phyloP scores from a whole-genome alignment of 192 early-diverging fungal genomes.

The Backusella australiensis region DNA sequence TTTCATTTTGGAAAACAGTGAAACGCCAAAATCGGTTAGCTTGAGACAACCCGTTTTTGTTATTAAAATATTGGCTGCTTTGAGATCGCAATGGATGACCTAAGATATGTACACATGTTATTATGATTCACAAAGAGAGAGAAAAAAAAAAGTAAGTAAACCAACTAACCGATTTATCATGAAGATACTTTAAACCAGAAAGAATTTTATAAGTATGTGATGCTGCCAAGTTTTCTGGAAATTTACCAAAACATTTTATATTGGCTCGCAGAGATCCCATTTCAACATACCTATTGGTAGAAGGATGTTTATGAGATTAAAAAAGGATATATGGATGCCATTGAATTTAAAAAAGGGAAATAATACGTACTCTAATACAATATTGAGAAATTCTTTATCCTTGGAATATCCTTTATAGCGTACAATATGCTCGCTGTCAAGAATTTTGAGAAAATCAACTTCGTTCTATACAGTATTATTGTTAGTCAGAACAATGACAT shows the following conservation, averaged over 20 bases:
- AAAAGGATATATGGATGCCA: background rate
- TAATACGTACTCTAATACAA: conserved; percentile 68
- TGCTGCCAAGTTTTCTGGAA: conserved; percentile 88
- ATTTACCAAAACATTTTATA: conserved; percentile 83
- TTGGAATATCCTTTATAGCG: conserved; percentile 81
- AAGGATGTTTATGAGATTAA: background rate
- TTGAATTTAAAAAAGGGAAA: background rate
- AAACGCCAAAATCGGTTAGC: conserved; percentile 95
- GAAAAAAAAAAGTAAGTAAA: background rate
- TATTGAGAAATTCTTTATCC: conserved; percentile 67
- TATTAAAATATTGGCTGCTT: conserved; percentile 93
- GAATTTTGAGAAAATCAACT: conserved; percentile 79
- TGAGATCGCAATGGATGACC: conserved; percentile 91
- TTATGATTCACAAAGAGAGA: background rate
- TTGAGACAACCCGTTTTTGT: conserved; percentile 95
- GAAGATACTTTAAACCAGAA: conserved; percentile 85
- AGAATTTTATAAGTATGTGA: conserved; percentile 87
- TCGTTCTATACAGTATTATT: conserved; percentile 51
- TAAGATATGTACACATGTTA: background rate
- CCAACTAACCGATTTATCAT: conserved; percentile 66
- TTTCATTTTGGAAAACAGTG: conserved; percentile 73
- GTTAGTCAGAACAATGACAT: background rate
- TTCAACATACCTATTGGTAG: conserved; percentile 63
- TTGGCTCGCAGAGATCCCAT: conserved; percentile 88
- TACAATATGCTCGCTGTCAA: conserved; percentile 79